Evolutionary conservation across 2,329 filamentous ascomycete genomes (phyloP).

Genomic region (Kalaharituber pfeilii): DNA sequence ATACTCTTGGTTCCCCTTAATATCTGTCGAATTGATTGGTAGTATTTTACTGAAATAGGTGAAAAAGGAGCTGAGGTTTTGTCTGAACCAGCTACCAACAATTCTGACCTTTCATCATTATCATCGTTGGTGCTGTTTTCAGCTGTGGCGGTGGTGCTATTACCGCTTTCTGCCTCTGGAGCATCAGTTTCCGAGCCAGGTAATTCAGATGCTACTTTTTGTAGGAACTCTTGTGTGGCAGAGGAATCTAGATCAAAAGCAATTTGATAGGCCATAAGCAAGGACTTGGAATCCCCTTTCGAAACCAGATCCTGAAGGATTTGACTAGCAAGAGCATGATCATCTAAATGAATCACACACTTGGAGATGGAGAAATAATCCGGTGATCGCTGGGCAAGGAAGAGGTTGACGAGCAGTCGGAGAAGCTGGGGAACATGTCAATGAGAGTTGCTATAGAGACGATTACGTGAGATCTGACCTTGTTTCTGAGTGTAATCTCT

Average conservation of each 20-base stretch:
- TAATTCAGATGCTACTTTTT: slow-evolving; percentile 43
- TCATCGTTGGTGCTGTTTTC: slow-evolving; percentile 18
- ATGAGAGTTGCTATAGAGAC: background rate
- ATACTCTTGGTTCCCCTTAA: slow-evolving; percentile 86
- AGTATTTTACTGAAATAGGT: slow-evolving; percentile 24
- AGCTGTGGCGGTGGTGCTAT: slow-evolving; percentile 15
- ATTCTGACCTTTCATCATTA: slow-evolving; percentile 13
- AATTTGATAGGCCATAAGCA: slow-evolving; percentile 86
- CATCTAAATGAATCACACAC: slow-evolving; percentile 89
- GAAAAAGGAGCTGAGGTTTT: background rate
- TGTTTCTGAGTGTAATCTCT: slow-evolving; percentile 66
- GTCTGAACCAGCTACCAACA: slow-evolving; percentile 10
- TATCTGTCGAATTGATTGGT: slow-evolving; percentile 46
- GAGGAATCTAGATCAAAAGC: slow-evolving; percentile 98
- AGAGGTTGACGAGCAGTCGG: slow-evolving; percentile 78
- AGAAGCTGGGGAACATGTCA: slow-evolving; percentile 44
- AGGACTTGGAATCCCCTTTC: slow-evolving; percentile 58
- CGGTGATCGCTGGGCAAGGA: slow-evolving; percentile 78
- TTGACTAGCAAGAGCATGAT: slow-evolving; percentile 73
- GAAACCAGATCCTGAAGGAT: slow-evolving; percentile 70
- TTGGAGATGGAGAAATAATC: slow-evolving; percentile 98
- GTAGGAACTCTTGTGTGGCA: slow-evolving; percentile 88
- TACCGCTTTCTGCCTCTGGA: slow-evolving; percentile 30
- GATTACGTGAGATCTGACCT: slow-evolving; percentile 30
- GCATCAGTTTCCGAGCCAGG: slow-evolving; percentile 28